Percentiles rank a stretch among this genome's conserved stretches.
These are phyloP conservation scores for Triglochin maritima DNA, from an alignment of 106 monocot species.

Conservation along the genomic window DNA sequence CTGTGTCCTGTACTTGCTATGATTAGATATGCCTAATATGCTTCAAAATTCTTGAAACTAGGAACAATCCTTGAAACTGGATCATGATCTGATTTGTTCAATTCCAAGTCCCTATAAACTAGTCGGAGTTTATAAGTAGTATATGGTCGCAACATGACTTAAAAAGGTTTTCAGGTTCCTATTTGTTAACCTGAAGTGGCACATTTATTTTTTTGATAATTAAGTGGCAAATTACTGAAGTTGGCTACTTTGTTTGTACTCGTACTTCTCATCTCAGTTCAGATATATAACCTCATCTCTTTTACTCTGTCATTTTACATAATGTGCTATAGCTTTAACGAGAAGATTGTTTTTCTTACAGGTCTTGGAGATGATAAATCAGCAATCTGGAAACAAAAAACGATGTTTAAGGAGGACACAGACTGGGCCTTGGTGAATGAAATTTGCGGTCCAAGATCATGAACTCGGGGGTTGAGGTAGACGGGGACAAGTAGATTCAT, in stretches of 20 bases:
- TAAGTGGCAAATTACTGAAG: background rate
- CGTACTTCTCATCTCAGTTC: background rate
- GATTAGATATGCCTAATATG: background rate
- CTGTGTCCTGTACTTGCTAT: background rate
- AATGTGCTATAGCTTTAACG: slow-evolving; percentile 1
- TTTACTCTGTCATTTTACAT: background rate
- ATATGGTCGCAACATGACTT: too few species aligned
- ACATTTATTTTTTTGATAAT: background rate
- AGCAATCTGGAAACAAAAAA: slow-evolving; percentile 9
- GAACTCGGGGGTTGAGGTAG: too few species aligned
- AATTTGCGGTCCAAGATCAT: background rate
- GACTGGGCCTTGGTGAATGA: slow-evolving; percentile 14
- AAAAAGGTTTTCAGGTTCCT: too few species aligned
- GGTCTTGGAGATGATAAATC: slow-evolving; percentile 13
- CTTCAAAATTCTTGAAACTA: background rate
- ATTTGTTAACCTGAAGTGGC: background rate
- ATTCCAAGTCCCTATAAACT: too few species aligned
- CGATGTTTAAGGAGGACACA: slow-evolving; percentile 16
- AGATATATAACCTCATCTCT: background rate
- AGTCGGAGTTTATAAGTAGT: too few species aligned
- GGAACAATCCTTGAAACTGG: background rate
- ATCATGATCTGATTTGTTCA: too few species aligned
- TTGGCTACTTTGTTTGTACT: background rate
- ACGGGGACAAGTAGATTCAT: too few species aligned
- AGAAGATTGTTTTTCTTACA: background rate